These are phyloP conservation scores for Pyrenochaeta sp. DNA, from an alignment of 2,329 filamentous ascomycete genomes.

Conservation along the genomic window DNA sequence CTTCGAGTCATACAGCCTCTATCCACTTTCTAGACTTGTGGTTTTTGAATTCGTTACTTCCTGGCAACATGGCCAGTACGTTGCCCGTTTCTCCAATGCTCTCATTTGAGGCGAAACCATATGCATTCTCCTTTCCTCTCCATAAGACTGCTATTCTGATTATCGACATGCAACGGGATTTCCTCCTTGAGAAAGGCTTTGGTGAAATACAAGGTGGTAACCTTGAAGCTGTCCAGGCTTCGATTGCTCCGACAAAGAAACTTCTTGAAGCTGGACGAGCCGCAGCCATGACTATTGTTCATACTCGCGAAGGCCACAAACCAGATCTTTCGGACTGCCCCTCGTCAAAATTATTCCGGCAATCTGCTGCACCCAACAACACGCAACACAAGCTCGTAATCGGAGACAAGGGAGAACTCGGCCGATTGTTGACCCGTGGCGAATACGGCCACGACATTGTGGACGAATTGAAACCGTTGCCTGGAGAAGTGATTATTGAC, in stretches of 20 bases:
- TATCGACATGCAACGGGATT: conserved; percentile 64
- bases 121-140: conserved; percentile 58
- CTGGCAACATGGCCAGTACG: conserved; percentile 12
- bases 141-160: conserved; percentile 59
- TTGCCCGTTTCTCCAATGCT: conserved; percentile 7
- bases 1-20: not conserved
- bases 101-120: conserved; percentile 53
- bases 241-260: conserved; percentile 52
- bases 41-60: not conserved
- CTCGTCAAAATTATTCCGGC: conserved; percentile 60
- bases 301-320: conserved; percentile 60
- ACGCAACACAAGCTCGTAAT: conserved; percentile 58
- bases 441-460: conserved; percentile 66
- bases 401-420: conserved; percentile 63
- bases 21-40: not conserved
- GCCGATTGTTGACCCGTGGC: conserved; percentile 62
- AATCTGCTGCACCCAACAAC: conserved; percentile 57
- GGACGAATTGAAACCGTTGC: conserved; percentile 61
- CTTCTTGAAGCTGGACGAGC: conserved; percentile 54
- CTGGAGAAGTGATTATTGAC: conserved; percentile 64
- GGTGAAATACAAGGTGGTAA: conserved; percentile 61
- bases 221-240: conserved; percentile 49
- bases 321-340: conserved; percentile 63
- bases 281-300: conserved; percentile 57
- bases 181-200: conserved; percentile 60